Evolutionary conservation across 148 eudicot species (phyloP).

Genomic region (Suaeda aralocaspica): DNA sequence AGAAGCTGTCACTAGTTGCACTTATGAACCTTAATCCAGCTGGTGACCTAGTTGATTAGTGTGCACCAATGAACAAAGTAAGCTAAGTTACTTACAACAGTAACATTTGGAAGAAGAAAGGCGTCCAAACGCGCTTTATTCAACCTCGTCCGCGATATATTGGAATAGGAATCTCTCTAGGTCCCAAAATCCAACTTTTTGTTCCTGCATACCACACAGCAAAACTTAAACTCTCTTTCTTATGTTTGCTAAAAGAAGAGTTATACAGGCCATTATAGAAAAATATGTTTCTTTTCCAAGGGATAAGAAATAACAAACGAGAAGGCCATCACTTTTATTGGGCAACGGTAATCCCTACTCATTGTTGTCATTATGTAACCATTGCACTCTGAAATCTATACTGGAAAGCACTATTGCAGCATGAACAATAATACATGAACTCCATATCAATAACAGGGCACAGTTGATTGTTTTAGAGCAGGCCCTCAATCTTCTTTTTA

Average conservation of each 20-base stretch:
- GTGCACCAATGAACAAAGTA: background rate
- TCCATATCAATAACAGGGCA: background rate
- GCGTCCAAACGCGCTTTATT: constrained; percentile 69
- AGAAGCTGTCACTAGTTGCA: background rate
- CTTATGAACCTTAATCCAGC: background rate
- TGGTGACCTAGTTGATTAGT: background rate
- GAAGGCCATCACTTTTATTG: background rate
- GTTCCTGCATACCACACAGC: constrained; percentile 42
- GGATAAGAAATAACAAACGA: background rate
- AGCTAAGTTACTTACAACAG: constrained; percentile 50
- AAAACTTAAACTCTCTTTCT: background rate
- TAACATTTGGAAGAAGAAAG: constrained; percentile 69
- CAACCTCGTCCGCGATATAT: constrained; percentile 76
- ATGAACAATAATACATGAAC: too few species aligned
- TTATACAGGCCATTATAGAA: background rate
- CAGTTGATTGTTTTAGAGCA: background rate
- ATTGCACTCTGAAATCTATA: background rate
- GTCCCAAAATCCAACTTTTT: constrained; percentile 80
- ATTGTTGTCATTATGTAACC: background rate
- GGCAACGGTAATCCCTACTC: background rate
- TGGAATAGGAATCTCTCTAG: constrained; percentile 55
- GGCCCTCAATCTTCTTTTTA: background rate
- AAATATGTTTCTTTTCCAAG: background rate
- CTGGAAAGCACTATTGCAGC: background rate
- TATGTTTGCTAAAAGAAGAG: background rate